phyloP scores from a whole-genome alignment of 1,284 basidiomycete genomes.

The Caloboletus inedulis region DNA sequence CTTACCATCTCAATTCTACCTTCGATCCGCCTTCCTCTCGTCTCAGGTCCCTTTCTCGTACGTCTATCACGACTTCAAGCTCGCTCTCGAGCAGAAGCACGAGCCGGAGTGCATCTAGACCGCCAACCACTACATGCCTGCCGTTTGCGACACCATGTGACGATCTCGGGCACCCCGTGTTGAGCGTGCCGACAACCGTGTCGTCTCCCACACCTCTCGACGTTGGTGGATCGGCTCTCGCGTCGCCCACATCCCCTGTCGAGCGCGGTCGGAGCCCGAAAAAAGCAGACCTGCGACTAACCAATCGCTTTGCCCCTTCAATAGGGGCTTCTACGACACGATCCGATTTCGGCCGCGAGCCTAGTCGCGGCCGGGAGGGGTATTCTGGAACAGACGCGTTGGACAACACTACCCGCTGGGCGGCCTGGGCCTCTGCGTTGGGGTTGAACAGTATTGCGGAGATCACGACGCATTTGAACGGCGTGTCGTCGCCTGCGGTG shows the following conservation, averaged over 20 bases:
- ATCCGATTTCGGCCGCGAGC: conserved; percentile 25
- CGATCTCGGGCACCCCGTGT: conserved; percentile 14
- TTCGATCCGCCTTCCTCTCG: conserved; percentile 10
- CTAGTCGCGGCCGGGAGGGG: conserved; percentile 14
- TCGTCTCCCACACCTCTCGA: conserved; percentile 28
- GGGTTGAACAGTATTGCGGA: conserved; percentile 28
- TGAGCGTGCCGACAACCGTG: conserved; percentile 22
- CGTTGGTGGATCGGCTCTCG: conserved; percentile 30
- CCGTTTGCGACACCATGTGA: conserved; percentile 20
- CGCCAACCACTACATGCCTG: conserved; percentile 14
- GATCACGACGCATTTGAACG: conserved; percentile 15
- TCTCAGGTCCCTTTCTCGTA: conserved; percentile 42
- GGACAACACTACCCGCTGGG: conserved; percentile 32
- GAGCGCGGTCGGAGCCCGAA: conserved; percentile 42
- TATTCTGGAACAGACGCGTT: conserved; percentile 22
- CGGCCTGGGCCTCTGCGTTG: conserved; percentile 16
- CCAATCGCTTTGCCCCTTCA: conserved; percentile 31
- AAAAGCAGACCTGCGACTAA: conserved; percentile 37
- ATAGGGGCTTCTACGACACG: conserved; percentile 24
- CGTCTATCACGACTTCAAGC: conserved; percentile 37
- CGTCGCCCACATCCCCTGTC: conserved; percentile 28
- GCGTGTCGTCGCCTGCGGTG: conserved; percentile 16
- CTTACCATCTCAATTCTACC: conserved; percentile 2
- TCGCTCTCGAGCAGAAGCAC: conserved; percentile 36
- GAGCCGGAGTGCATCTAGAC: conserved; percentile 30